Percentiles rank a stretch among this genome's conserved stretches.
These are phyloP conservation scores for Solanum sejunctum DNA, from an alignment of 257 asterid genomes.

Conservation along the genomic window DNA sequence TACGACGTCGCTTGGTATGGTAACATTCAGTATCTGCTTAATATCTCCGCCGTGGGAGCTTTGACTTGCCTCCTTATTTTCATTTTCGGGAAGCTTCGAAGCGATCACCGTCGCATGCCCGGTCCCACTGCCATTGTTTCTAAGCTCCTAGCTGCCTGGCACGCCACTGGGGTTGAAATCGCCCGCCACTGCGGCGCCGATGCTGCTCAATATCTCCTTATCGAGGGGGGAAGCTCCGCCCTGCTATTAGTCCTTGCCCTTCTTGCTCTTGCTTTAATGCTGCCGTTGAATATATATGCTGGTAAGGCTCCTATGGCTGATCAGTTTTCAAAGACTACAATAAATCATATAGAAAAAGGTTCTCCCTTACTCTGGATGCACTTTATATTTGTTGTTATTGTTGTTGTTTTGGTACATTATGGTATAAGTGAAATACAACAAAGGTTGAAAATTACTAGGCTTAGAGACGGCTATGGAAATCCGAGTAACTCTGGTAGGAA, in stretches of 20 bases:
- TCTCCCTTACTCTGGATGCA: conserved; percentile 91
- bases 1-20: conserved; percentile 82
- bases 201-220: conserved; percentile 83
- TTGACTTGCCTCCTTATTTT: conserved; percentile 74
- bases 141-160: conserved; percentile 96
- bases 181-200: conserved; percentile 96
- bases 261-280: conserved; percentile 47
- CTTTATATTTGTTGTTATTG: conserved; percentile 66
- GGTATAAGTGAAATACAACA: conserved; percentile 67
- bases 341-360: conserved; percentile 73
- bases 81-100: conserved; percentile 83
- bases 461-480: conserved; percentile 76
- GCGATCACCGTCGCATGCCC: conserved; percentile 95
- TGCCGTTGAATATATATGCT: conserved; percentile 69
- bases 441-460: conserved; percentile 65
- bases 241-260: conserved; percentile 54
- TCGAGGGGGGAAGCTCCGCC: conserved; percentile 87
- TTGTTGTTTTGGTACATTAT: conserved; percentile 62
- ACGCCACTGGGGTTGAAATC: conserved; percentile 87
- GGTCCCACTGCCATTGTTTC: conserved; percentile 72
- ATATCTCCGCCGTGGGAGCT: conserved; percentile 92
- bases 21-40: conserved; percentile 76
- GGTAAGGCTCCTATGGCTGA: conserved; percentile 67
- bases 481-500: conserved; percentile 53
- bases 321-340: conserved; percentile 81